Base-by-base conservation (phyloP, 768 basidiomycete genomes). In the Gymnopilus dilepis region DNA sequence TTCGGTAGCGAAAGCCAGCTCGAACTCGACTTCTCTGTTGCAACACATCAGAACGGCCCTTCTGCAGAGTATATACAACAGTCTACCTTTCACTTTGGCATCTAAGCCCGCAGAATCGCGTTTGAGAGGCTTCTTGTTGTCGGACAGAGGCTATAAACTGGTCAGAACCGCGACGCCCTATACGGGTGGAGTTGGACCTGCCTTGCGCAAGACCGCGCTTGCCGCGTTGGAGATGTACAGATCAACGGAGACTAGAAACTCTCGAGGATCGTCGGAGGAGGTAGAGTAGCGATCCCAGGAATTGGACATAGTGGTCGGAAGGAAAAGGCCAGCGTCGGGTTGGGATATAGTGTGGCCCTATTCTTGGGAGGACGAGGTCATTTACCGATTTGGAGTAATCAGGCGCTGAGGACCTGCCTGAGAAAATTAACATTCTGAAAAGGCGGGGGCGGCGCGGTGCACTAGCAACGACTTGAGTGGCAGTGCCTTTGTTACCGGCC, bases 21-120 rank as follows among this genome's bases (percentile, higher is more conserved):
- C 28, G 87, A 90, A 65, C 88, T 90, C 19, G 86, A 78, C 74
- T 88, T 91, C 68, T 93, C 90, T 92, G 68, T 47, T 50, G 31
- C 17, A 38, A 33, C 48, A 53, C 17, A 45, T 63, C 1, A 60
- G 34, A 21, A 30, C 31, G 45, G 26, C 13, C 34, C 28, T 30
- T 21, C 24, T n/a, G 5, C 37, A 9, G 21, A 9, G 33, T 28
- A 30, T 24, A 28, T 17, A 41, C 34, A 19, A 31, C 28, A 58
- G n/a, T 64, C 64, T 70, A 88, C 90, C 89, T 81, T 85, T 90
- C 66, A 89, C 70, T 72, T 82, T 91, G 73, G 75, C 76, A 52
- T 84, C 81, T 34, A 86, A 86, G 15, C 73, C 75, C 3, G 72
- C 67, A 31, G 77, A 75, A 60, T 81, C 82, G 64, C 82, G 79